Percentiles rank a stretch among this genome's conserved stretches.
Conservation (phyloP, 345 rosid genomes). For the Rhodamnia rubescens region DNA sequence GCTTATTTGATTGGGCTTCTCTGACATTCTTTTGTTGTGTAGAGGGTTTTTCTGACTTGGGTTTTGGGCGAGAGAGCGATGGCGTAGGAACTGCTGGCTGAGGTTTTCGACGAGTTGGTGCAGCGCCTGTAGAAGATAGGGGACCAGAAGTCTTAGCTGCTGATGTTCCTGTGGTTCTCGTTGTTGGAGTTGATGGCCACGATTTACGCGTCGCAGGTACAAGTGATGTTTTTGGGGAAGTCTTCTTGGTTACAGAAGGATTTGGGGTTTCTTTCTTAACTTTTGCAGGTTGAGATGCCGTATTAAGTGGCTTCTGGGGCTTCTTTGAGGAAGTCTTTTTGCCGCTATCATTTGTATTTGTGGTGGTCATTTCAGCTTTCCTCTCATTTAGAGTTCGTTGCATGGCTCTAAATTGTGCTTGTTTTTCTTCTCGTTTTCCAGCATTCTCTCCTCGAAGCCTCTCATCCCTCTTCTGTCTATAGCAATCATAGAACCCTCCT, state of each 20-base stretch:
- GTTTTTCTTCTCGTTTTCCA: slow-evolving; percentile 35
- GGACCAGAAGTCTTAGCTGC: slow-evolving; percentile 27
- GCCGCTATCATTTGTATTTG: slow-evolving; percentile 16
- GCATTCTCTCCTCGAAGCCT: slow-evolving; percentile 49
- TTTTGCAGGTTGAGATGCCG: slow-evolving; percentile 22
- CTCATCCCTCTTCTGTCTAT: slow-evolving; percentile 48
- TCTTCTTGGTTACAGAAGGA: slow-evolving; percentile 21
- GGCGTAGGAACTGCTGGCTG: slow-evolving; percentile 11
- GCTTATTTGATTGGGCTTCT: slow-evolving; percentile 6
- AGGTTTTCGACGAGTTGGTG: slow-evolving; percentile 29
- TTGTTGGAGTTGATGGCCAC: slow-evolving; percentile 44
- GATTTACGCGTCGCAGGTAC: slow-evolving; percentile 41
- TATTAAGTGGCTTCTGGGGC: slow-evolving; percentile 16
- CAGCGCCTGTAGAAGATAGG: slow-evolving; percentile 24
- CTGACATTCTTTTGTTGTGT: slow-evolving; percentile 15
- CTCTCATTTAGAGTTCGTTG: slow-evolving; percentile 33
- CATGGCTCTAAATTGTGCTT: slow-evolving; percentile 38
- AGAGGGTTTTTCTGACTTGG: slow-evolving; percentile 31
- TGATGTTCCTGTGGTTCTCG: slow-evolving; percentile 23
- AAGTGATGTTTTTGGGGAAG: slow-evolving; percentile 25
- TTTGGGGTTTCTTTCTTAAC: slow-evolving; percentile 24
- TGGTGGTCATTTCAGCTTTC: slow-evolving; percentile 37
- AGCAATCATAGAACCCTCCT: slow-evolving; percentile 46
- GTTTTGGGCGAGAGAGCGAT: slow-evolving; percentile 19
- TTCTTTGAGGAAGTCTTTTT: slow-evolving; percentile 21